Conservation (phyloP, 805 yeast species). For the Hanseniaspora pseudoguilliermondii region DNA sequence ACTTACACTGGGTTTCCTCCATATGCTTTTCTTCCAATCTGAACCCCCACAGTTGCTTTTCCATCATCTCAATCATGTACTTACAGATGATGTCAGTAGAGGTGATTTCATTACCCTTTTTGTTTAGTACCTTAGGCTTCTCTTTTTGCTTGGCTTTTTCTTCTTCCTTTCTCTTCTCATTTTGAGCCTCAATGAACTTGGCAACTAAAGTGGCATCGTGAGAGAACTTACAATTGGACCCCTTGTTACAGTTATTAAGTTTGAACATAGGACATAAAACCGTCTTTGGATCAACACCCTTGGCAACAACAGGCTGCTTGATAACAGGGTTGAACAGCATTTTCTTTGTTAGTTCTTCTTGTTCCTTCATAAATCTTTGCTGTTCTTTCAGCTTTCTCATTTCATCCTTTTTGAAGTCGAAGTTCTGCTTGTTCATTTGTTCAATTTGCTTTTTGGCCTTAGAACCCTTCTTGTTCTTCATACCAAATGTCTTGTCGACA, state of each 20-base stretch:
- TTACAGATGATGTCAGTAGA: constrained; percentile 94
- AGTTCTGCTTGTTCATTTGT: constrained; percentile 52
- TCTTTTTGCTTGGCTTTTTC: constrained; percentile 90
- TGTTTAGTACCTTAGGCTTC: constrained; percentile 81
- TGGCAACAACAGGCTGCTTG: constrained; percentile 70
- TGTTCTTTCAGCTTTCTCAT: constrained; percentile 53
- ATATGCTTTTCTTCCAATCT: constrained; percentile 13
- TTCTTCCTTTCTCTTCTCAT: constrained; percentile 64
- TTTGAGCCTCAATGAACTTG: constrained; percentile 73
- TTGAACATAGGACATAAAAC: constrained; percentile 83
- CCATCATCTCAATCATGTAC: constrained; percentile 89
- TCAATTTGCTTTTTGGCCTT: constrained; percentile 66
- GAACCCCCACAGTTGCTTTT: constrained; percentile 24
- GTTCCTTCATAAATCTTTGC: constrained; percentile 83
- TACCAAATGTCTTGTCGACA: constrained; percentile 86
- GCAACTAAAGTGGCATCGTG: constrained; percentile 88
- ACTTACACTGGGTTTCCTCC: constrained; percentile 86
- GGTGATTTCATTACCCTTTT: constrained; percentile 87
- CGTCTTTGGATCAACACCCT: constrained; percentile 95
- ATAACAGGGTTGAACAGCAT: constrained; percentile 55
- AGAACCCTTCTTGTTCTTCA: constrained; percentile 87
- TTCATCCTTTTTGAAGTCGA: constrained; percentile 61
- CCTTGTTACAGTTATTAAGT: constrained; percentile 72
- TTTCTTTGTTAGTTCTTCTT: constrained; percentile 77
- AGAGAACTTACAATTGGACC: constrained; percentile 75